Evolutionary conservation across 2,329 filamentous ascomycete genomes (phyloP).

Genomic region (Colletotrichum gloeosporioides): DNA sequence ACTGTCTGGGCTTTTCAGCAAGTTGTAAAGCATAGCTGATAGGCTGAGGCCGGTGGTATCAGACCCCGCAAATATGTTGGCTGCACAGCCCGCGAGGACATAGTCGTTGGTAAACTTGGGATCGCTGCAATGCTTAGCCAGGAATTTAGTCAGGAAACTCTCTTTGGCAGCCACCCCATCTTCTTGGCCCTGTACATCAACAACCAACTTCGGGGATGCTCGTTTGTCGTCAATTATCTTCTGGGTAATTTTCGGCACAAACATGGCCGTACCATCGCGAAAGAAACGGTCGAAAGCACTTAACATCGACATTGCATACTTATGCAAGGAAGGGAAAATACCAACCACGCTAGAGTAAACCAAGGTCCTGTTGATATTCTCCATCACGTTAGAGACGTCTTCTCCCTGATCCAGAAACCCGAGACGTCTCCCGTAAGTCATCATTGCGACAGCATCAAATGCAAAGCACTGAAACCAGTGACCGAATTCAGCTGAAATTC

Average conservation of each 20-base stretch:
- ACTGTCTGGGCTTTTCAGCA: conserved; percentile 36
- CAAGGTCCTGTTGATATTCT: conserved; percentile 37
- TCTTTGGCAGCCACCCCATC: conserved; percentile 30
- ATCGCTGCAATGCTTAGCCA: conserved; percentile 42
- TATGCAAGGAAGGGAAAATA: conserved; percentile 44
- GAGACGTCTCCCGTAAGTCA: conserved; percentile 43
- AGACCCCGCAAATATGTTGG: conserved; percentile 42
- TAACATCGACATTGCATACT: conserved; percentile 33
- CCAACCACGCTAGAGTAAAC: conserved; percentile 45
- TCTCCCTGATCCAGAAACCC: conserved; percentile 52
- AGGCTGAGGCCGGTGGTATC: conserved; percentile 56
- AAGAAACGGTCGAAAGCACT: conserved; percentile 31
- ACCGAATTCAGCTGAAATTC: conserved; percentile 39
- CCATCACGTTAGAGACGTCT: conserved; percentile 49
- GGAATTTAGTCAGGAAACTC: conserved; percentile 45
- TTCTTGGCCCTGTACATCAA: conserved; percentile 3
- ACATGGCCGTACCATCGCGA: conserved; percentile 5
- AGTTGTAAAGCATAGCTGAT: conserved; percentile 46
- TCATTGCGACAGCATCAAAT: conserved; percentile 57
- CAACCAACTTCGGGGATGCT: conserved; percentile 19
- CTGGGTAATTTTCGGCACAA: conserved; percentile 30
- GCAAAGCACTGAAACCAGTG: conserved; percentile 53
- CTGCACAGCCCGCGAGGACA: conserved; percentile 27
- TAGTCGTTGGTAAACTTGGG: conserved; percentile 45
- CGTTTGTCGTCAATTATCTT: conserved; percentile 35